Evolutionary conservation across 768 basidiomycete genomes (phyloP), one percentile per base, ranked within the genome.

Genomic region (Hygrophorus russula): DNA sequence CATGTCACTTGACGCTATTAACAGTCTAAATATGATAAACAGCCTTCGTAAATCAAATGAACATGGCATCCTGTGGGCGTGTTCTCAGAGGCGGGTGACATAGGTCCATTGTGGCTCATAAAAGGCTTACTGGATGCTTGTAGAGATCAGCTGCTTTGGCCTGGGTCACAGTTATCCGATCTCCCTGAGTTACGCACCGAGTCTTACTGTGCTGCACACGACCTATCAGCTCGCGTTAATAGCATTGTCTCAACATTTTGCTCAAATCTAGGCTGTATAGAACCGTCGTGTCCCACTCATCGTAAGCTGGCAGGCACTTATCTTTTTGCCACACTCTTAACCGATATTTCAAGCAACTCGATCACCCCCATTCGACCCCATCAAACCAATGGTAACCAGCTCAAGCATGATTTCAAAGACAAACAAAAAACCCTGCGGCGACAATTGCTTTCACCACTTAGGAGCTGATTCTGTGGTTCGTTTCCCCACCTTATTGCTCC

Each of bases 181-280:
- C 44, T 47, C 13, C 45, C 40, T 1, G 35, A 30, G 9, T 34
- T 54, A 2, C 44, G 48, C 17, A 43, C 39, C 2, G 32, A 46
- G 44, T 43, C 43, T 8, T 47, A 56, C 0, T 56, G 62, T 2
- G 28, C 50, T 18, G 37, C 44, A 9, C 41, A 52, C 13, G 49
- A 69, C 48, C 44, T 73, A 7, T 54, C 52, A 19, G 43, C 49
- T 2, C 56, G 63, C 33, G 36, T 74, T 20, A 49, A 55, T 11
- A 57, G 58, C 4, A 58, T 58, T 15, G 46, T 65, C 10, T 50
- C 30, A 8, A 15, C 53, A 3, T 76, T 75, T 40, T 78, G 75
- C 47, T 64, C 67, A 4, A 70, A 64, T 35, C 49, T 69, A 4
- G 66, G 64, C 29, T 78, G 76, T 34, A 38, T 74, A 4, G 51